A percentile compares a stretch with the other conserved stretches of the same genome.
These are phyloP conservation scores for Cutaneotrichosporon spelunceum DNA, from an alignment of 1,284 basidiomycete genomes.

Conservation along the genomic window DNA sequence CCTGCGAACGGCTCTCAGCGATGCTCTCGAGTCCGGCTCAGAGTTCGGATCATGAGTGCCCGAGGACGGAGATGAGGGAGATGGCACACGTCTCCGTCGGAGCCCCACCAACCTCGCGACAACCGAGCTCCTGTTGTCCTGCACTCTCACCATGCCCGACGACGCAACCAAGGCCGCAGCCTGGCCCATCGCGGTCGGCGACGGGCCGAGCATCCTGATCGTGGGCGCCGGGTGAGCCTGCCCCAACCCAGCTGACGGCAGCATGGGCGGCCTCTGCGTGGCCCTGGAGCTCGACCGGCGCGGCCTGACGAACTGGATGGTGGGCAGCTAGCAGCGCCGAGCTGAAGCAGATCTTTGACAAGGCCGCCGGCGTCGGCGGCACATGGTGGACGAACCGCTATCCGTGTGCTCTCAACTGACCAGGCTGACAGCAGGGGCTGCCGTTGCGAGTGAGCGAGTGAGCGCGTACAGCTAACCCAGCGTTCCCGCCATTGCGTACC, in stretches of 20 bases:
- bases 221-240: slow-evolving; percentile 11
- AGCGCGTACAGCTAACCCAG: background rate
- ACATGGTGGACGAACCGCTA: slow-evolving; percentile 24
- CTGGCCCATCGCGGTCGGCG: slow-evolving; percentile 5
- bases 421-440: slow-evolving; percentile 4
- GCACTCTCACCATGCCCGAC: background rate
- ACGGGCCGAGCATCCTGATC: slow-evolving; percentile 12
- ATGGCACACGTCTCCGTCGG: background rate
- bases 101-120: background rate
- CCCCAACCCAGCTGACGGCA: background rate
- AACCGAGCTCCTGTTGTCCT: background rate
- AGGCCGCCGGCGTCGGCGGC: slow-evolving; percentile 19
- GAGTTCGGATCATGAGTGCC: background rate
- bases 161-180: background rate
- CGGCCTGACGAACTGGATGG: slow-evolving; percentile 22
- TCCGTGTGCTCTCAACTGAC: slow-evolving; percentile 1
- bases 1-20: no score
- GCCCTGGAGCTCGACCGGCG: slow-evolving; percentile 20
- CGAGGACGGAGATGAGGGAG: background rate
- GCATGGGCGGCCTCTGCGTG: slow-evolving; percentile 21
- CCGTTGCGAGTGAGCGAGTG: slow-evolving; percentile 11
- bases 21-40: no score
- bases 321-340: background rate
- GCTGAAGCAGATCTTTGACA: slow-evolving; percentile 17
- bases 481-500: slow-evolving; percentile 20